Evolutionary conservation across 306 rosid species (phyloP), one percentile per base, ranked within the genome.

Genomic region (Malus orientalis): DNA sequence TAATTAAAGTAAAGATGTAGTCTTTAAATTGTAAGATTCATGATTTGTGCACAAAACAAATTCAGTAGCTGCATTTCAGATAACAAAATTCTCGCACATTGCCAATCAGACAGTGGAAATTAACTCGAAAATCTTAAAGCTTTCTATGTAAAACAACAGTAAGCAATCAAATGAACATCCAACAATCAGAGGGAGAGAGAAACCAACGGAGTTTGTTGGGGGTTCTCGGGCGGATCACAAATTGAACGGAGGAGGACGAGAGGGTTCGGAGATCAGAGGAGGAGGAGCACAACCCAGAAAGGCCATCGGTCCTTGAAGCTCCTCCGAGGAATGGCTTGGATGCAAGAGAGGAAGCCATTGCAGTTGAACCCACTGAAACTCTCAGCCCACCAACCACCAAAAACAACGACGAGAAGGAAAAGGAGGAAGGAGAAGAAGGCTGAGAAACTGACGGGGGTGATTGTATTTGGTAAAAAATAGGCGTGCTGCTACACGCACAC

Each of bases 131-230:
- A 38, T 10, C 45, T 51, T 18, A 23, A 23, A 23, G 16, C 69
- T 49, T 49, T 49, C 3, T 4, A 49, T 36, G 29, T 53, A 25
- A 74, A 30, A 30, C 20, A 58, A 64, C 4, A 14, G 1, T 13
- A 29, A 15, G 36, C 64, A 33, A 38, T 19, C 70, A 74, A n/a
- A 13, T 8, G 12, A 25, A 2, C 22, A 11, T 22, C 23, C 36
- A 62, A 5, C 1, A n/a, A 62, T 51, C 4, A 76, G 40, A 63
- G 33, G 75, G 61, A 78, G 79, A 55, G 73, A 77, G 69, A 70
- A 18, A 87, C 97, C 81, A 4, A 95, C 99, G 97, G 82, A 95
- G 92, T 77, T 83, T 87, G 81, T 80, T 95, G 7, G 81, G 78
- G 49, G 67, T 54, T 27, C 82, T 81, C 3, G 88, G 82, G 13